Base-by-base conservation (phyloP, 164 flowering plant genomes). In the Stephania yunnanensis region DNA sequence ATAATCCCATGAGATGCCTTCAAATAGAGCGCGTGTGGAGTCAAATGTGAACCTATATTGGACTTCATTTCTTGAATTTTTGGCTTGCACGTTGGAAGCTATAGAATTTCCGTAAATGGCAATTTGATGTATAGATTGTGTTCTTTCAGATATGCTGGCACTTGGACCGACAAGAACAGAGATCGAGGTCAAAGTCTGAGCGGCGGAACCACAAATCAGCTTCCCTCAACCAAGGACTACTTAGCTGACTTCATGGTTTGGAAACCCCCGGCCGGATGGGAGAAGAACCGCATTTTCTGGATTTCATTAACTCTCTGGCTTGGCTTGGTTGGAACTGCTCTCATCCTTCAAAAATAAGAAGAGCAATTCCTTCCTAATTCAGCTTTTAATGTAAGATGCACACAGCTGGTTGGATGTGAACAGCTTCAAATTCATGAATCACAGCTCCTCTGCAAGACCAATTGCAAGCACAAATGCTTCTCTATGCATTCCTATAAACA, bases 101-200 rank as follows among this genome's bases (percentile, higher is more conserved):
- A 50, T 50, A 50, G 53, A 48, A 9, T 48, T 12, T 48, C 12
- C 4, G 12, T 11, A 50, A 10, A 15, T 50, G 42, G 55, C 55
- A 65, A 10, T 10, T 19, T 69, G 71, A 69, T 69, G 10, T 36
- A 12, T n/a, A 50, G 4, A 1, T 53, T 3, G 5, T 73, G 29
- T 63, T 10, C 63, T 71, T 74, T 48, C 86, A 90, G 97, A 79
- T 92, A 90, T 80, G 97, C 93, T 7, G 90, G 73, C 44, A 84
- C 92, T 46, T 92, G 97, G 97, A 89, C 68, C 30, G 95, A 89
- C 65, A 92, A 92, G 77, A 44, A 87, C 83, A 90, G 89, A 80
- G 88, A 90, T 74, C 78, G 31, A 68, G 82, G 78, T 76, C 75
- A 81, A 69, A 81, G 71, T 46, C 69, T 70, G 76, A 81, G 74